Evolutionary conservation across 2,329 filamentous ascomycete genomes (phyloP).

Genomic region (Hyphodiscus sp.): DNA sequence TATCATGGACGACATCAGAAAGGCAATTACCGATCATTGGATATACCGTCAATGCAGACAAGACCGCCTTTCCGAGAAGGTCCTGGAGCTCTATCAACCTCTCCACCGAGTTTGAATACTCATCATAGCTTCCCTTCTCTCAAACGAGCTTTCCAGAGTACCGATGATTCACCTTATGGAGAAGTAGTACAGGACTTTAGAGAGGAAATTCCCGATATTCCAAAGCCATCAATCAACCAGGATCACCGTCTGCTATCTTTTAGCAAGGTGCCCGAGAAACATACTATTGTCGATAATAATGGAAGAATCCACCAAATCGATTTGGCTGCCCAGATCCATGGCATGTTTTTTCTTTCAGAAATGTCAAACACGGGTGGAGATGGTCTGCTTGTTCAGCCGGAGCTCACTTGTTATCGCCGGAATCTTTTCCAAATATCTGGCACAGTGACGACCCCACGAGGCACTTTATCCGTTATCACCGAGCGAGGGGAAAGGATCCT

Average conservation of each 20-base stretch:
- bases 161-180: conserved; percentile 24
- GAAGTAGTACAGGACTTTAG: conserved; percentile 25
- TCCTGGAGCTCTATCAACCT: conserved; percentile 21
- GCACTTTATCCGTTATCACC: conserved; percentile 71
- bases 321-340: conserved; percentile 66
- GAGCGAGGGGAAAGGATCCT: conserved; percentile 80
- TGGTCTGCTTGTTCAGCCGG: conserved; percentile 53
- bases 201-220: conserved; percentile 26
- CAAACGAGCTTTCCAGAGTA: conserved; percentile 26
- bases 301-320: conserved; percentile 42
- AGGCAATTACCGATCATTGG: conserved; percentile 26
- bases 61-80: conserved; percentile 18
- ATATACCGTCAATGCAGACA: conserved; percentile 24
- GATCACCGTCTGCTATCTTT: conserved; percentile 31
- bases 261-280: conserved; percentile 31
- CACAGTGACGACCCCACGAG: conserved; percentile 72
- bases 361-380: conserved; percentile 40
- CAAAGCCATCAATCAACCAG: conserved; percentile 28
- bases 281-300: conserved; percentile 43
- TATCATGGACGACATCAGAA: conserved; percentile 25
- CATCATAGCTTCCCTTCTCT: conserved; percentile 30
- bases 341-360: conserved; percentile 85
- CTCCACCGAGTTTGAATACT: conserved; percentile 23
- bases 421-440: conserved; percentile 97
- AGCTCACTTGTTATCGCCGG: conserved; percentile 90